Percentiles rank a stretch among this genome's conserved stretches.
Conservation (phyloP, 257 asterid genomes). For the Penstemon eatonii region DNA sequence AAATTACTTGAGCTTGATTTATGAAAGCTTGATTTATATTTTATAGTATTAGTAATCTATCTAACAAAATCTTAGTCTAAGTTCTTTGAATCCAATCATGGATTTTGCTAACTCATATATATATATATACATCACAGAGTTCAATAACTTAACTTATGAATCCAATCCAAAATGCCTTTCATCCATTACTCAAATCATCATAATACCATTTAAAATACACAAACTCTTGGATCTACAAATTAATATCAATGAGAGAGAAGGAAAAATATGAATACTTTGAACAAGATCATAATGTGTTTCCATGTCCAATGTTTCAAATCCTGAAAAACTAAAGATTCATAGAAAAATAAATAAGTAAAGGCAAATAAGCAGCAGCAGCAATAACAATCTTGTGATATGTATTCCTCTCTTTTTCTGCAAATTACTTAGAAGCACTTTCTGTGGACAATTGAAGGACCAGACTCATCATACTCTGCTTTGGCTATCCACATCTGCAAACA, state of each 20-base stretch:
- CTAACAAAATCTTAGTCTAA: too few species aligned
- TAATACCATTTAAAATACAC: conserved; percentile 32
- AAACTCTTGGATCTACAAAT: conserved; percentile 36
- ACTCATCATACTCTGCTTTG: conserved; percentile 57
- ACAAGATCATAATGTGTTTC: conserved; percentile 28
- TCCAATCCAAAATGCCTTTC: conserved; percentile 14
- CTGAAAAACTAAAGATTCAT: conserved; percentile 26
- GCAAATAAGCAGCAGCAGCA: conserved; percentile 28
- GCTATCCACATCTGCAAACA: conserved; percentile 60
- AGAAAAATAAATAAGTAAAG: conserved; percentile 23
- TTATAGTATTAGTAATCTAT: too few species aligned
- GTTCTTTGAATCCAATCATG: too few species aligned
- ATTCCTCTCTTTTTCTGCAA: conserved; percentile 26
- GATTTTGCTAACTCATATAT: too few species aligned
- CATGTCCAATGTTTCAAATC: conserved; percentile 30
- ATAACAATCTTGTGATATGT: conserved; percentile 30
- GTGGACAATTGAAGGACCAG: conserved; percentile 65
- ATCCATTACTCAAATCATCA: conserved; percentile 32
- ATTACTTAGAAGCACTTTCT: conserved; percentile 52
- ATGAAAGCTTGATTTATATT: too few species aligned
- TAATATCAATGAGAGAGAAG: conserved; percentile 33
- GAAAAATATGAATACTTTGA: conserved; percentile 25
- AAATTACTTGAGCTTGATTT: too few species aligned
- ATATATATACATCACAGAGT: conserved; percentile 1
- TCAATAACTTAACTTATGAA: background rate